Conservation (phyloP, 176 grass and related monocot species). For the Puccinellia tenuiflora region DNA sequence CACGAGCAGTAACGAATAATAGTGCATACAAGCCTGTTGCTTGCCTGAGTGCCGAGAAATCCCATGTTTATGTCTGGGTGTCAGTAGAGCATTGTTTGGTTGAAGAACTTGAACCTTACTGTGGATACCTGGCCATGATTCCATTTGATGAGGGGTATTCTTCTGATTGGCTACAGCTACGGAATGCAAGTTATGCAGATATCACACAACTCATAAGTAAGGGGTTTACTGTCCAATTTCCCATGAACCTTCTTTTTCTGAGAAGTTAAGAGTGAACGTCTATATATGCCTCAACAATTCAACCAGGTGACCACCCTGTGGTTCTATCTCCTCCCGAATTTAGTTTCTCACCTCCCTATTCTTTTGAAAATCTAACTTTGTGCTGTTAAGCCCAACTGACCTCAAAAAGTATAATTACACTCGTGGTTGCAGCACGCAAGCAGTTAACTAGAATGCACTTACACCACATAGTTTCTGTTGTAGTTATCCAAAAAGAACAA, state of each 20-base stretch:
- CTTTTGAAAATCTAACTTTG: too few species aligned
- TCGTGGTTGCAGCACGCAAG: too few species aligned
- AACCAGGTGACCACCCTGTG: not conserved
- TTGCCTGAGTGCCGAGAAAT: conserved; percentile 5
- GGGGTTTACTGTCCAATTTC: not conserved
- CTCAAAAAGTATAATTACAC: too few species aligned
- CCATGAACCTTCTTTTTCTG: too few species aligned
- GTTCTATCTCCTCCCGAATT: too few species aligned
- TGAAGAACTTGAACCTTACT: not conserved
- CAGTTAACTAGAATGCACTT: too few species aligned
- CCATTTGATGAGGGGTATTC: not conserved
- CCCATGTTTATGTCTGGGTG: conserved; percentile 24
- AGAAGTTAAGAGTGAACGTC: too few species aligned
- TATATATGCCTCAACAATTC: not conserved
- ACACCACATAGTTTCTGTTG: not conserved
- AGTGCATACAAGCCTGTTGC: not conserved
- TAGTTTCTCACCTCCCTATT: too few species aligned
- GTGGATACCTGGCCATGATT: not conserved
- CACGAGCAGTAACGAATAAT: not conserved
- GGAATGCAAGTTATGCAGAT: not conserved
- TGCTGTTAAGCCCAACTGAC: not conserved
- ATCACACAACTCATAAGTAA: not conserved
- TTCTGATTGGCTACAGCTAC: not conserved
- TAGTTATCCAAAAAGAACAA: not conserved
- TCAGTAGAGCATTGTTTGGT: accelerated